Evolutionary conservation across 139 green algal species (phyloP).

Genomic region (Limnomonas spitsbergensis): DNA sequence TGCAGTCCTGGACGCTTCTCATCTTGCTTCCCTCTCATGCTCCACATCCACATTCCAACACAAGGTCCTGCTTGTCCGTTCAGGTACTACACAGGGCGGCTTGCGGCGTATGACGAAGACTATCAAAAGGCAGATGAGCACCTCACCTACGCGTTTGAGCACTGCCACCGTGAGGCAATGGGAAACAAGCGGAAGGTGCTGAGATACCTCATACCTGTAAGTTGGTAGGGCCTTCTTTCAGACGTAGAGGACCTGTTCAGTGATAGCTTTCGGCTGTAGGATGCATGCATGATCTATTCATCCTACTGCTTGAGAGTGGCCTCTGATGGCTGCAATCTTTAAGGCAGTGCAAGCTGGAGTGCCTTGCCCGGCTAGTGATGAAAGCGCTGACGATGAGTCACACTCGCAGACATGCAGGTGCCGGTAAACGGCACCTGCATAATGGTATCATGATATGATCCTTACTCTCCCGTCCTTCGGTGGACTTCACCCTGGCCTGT

Average conservation of each 20-base stretch:
- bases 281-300: neutral
- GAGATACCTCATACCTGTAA: slow-evolving; percentile 43
- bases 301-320: neutral
- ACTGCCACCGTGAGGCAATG: slow-evolving; percentile 21
- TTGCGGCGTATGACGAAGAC: slow-evolving; percentile 46
- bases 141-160: slow-evolving; percentile 32
- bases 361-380: too few relatives aligned
- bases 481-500: too few relatives aligned
- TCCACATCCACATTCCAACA: neutral
- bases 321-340: neutral
- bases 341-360: too few relatives aligned
- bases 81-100: slow-evolving; percentile 49
- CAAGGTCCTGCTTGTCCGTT: too few relatives aligned
- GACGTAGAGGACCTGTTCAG: neutral
- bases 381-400: too few relatives aligned
- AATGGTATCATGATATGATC: too few relatives aligned
- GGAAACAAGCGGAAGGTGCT: slow-evolving; percentile 36
- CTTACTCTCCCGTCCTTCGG: too few relatives aligned
- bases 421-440: too few relatives aligned
- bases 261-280: too few relatives aligned
- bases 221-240: too few relatives aligned
- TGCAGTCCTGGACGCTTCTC: too few relatives aligned
- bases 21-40: neutral
- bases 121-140: slow-evolving; percentile 40
- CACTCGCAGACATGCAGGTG: too few relatives aligned